phyloP scores from a whole-genome alignment of 2,329 filamentous ascomycete genomes.

The Aspergillus sp. region DNA sequence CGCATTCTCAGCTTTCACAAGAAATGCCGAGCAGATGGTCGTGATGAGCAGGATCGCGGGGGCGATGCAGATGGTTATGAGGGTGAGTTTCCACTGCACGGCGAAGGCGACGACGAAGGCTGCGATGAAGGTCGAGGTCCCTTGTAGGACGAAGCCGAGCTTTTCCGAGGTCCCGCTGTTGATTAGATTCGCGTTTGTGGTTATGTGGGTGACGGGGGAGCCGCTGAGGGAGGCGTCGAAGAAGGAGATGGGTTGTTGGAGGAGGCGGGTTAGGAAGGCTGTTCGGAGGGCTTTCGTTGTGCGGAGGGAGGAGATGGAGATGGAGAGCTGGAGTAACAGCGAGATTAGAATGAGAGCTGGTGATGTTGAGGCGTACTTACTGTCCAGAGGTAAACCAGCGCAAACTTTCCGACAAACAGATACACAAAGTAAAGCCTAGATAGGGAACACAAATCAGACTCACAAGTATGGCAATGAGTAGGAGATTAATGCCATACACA shows the following conservation, averaged over 20 bases:
- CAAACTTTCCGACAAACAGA: constrained; percentile 65
- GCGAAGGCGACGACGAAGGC: constrained; percentile 90
- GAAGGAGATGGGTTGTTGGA: not conserved
- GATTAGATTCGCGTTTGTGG: constrained; percentile 88
- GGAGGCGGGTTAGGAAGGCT: not conserved
- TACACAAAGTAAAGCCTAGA: constrained; percentile 78
- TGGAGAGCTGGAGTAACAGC: constrained; percentile 61
- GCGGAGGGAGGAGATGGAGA: not conserved
- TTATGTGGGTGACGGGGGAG: constrained; percentile 93
- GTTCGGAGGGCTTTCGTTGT: not conserved
- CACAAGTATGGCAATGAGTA: not conserved
- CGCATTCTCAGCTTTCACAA: constrained; percentile 79
- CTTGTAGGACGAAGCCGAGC: constrained; percentile 74
- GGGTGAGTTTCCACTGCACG: constrained; percentile 88
- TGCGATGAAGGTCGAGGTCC: constrained; percentile 79
- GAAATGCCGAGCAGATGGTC: constrained; percentile 71
- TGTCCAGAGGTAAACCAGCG: not conserved
- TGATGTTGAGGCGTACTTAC: not conserved
- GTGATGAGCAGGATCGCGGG: constrained; percentile 76
- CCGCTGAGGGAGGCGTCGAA: constrained; percentile 79
- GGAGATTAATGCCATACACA: constrained; percentile 2
- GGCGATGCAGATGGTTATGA: constrained; percentile 83
- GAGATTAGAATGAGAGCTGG: constrained; percentile 78
- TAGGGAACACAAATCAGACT: constrained; percentile 21
- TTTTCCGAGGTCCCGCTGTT: constrained; percentile 89